Evolutionary conservation across 1,284 basidiomycete genomes (phyloP).

Genomic region (Bjerkandera adusta): DNA sequence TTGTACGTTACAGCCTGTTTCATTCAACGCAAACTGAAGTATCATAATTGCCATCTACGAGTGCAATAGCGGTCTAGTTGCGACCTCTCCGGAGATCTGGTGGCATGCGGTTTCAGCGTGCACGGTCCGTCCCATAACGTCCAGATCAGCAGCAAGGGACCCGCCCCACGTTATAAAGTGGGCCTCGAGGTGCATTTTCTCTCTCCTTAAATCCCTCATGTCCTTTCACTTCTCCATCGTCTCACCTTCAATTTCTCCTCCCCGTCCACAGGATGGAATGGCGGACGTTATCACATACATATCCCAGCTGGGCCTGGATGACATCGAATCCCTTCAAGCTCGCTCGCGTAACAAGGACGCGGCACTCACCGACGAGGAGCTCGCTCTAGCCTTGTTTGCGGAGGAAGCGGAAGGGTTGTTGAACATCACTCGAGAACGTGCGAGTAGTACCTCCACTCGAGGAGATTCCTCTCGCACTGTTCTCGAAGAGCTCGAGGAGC

Average conservation of each 20-base stretch:
- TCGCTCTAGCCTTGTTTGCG: conserved; percentile 45
- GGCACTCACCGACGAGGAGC: conserved; percentile 42
- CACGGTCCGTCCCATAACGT: too few species aligned
- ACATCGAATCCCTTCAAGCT: conserved; percentile 37
- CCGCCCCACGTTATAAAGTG: too few species aligned
- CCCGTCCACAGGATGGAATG: background rate
- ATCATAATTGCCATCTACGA: too few species aligned
- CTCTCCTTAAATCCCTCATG: too few species aligned
- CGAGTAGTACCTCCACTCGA: conserved; percentile 3
- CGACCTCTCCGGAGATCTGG: too few species aligned
- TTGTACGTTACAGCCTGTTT: too few species aligned
- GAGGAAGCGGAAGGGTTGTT: conserved; percentile 37
- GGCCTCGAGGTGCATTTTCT: too few species aligned
- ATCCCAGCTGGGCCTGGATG: conserved; percentile 33
- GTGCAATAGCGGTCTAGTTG: too few species aligned
- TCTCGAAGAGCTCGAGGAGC: conserved; percentile 24
- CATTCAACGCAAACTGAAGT: too few species aligned
- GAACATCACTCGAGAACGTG: conserved; percentile 32
- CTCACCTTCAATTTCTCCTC: background rate
- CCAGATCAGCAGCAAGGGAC: too few species aligned
- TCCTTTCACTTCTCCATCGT: background rate
- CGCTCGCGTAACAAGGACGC: conserved; percentile 40
- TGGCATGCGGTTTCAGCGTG: too few species aligned
- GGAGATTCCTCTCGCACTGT: conserved; percentile 20
- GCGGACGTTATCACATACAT: conserved; percentile 17